Evolutionary conservation across 2,329 filamentous ascomycete genomes (phyloP).

Genomic region (Aspergillus sp.): DNA sequence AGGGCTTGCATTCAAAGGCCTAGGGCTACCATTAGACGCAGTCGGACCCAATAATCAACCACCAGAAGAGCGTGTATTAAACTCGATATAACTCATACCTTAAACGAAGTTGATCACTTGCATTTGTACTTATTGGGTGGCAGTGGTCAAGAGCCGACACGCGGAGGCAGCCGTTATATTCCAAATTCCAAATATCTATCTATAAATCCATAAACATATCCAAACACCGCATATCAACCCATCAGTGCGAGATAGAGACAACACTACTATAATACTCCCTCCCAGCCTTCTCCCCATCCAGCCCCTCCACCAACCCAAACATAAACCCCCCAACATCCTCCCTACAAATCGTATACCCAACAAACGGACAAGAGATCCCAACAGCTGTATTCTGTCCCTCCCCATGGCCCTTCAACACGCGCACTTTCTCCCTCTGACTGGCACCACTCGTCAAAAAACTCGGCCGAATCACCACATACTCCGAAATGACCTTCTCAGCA

Average conservation of each 20-base stretch:
- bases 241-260: not conserved
- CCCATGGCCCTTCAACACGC: conserved; percentile 28
- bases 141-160: no score
- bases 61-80: no score
- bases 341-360: conserved; percentile 36
- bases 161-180: no score
- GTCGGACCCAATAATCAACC: no score
- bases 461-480: conserved; percentile 32
- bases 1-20: no score
- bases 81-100: no score
- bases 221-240: not conserved
- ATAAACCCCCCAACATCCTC: conserved; percentile 39
- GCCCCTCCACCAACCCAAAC: conserved; percentile 17
- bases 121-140: no score
- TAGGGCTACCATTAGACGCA: no score
- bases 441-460: conserved; percentile 35
- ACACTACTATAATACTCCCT: conserved; percentile 1
- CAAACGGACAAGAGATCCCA: conserved; percentile 15
- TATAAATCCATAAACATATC: not conserved
- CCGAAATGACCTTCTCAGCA: conserved; percentile 15
- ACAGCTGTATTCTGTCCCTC: conserved; percentile 8
- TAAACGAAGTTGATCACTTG: no score
- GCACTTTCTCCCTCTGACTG: conserved; percentile 24
- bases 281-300: not conserved
- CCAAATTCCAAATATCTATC: no score